Evolutionary conservation across 2,329 filamentous ascomycete genomes (phyloP).

Genomic region (Penicillium sp.): DNA sequence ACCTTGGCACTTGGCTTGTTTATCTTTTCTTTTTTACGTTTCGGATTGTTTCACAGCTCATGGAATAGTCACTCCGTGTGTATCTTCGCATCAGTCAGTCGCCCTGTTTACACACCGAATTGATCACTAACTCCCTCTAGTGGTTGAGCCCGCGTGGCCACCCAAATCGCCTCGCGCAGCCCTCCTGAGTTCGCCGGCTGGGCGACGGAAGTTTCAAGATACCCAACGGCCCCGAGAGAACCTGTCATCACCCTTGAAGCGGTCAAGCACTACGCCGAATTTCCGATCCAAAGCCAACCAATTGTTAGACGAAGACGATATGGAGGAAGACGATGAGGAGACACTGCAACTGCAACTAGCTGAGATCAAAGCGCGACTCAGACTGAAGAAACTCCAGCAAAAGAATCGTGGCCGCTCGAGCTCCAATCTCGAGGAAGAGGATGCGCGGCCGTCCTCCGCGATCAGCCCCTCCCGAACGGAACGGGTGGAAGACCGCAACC

Average conservation of each 20-base stretch:
- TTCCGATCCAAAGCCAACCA: constrained; percentile 35
- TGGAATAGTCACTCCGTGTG: constrained; percentile 12
- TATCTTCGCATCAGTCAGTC: constrained; percentile 3
- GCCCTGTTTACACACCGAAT: neutral
- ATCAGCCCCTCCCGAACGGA: constrained; percentile 23
- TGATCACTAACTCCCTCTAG: constrained; percentile 21
- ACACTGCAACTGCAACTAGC: constrained; percentile 81
- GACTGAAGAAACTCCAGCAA: constrained; percentile 77
- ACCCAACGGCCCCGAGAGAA: constrained; percentile 67
- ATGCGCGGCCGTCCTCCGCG: constrained; percentile 28
- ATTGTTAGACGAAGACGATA: constrained; percentile 48
- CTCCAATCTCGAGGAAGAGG: constrained; percentile 24
- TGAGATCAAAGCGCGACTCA: constrained; percentile 84
- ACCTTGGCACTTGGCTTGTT: neutral
- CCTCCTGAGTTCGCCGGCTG: constrained; percentile 70
- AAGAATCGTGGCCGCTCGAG: constrained; percentile 47
- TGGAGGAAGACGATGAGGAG: constrained; percentile 82
- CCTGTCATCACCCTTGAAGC: constrained; percentile 66
- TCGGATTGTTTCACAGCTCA: neutral
- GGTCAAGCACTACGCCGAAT: constrained; percentile 46
- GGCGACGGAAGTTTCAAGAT: constrained; percentile 72
- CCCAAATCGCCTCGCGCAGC: constrained; percentile 64
- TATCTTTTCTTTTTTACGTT: neutral
- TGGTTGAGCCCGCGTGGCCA: constrained; percentile 58
- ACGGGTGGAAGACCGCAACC: constrained; percentile 10